These are phyloP conservation scores for Volvox carteri DNA, from an alignment of 163 green algal species.

Conservation along the genomic window DNA sequence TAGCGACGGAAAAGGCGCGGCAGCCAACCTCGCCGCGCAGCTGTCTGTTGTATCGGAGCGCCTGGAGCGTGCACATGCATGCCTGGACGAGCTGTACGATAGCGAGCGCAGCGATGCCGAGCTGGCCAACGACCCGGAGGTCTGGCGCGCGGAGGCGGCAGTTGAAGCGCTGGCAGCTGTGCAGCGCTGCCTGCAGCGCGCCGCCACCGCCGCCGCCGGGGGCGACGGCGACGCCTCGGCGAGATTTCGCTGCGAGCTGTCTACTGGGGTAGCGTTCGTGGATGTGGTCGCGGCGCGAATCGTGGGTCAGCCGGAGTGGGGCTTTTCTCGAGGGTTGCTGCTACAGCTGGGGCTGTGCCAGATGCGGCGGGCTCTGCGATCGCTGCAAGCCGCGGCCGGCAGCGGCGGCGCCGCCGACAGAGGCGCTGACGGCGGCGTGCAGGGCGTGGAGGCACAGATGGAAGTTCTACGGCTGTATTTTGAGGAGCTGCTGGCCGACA, in stretches of 20 bases:
- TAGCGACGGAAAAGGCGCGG: not conserved
- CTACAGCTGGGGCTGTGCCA: slow-evolving; percentile 42
- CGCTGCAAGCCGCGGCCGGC: not conserved
- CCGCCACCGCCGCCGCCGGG: too few species aligned
- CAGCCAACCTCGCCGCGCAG: not conserved
- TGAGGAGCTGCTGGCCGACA: not conserved
- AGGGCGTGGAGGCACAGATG: slow-evolving; percentile 15
- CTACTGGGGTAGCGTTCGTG: slow-evolving; percentile 30
- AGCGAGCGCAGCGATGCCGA: not conserved
- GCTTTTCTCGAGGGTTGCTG: slow-evolving; percentile 30
- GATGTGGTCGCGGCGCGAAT: slow-evolving; percentile 34
- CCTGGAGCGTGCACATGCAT: not conserved
- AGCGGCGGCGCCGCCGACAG: not conserved
- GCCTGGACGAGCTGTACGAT: slow-evolving; percentile 15
- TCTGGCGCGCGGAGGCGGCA: slow-evolving; percentile 31
- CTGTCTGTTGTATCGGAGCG: not conserved
- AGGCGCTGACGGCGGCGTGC: not conserved
- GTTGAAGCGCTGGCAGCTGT: slow-evolving; percentile 14
- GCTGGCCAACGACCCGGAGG: slow-evolving; percentile 19
- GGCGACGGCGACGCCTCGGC: too few species aligned
- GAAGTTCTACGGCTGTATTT: slow-evolving; percentile 37
- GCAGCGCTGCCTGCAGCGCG: not conserved
- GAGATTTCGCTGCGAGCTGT: not conserved
- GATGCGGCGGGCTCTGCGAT: slow-evolving; percentile 27
- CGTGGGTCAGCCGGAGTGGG: slow-evolving; percentile 32